A percentile compares a stretch with the other conserved stretches of the same genome.
phyloP scores from a whole-genome alignment of 2,329 filamentous ascomycete genomes.

The Dichotomopilus funicola region DNA sequence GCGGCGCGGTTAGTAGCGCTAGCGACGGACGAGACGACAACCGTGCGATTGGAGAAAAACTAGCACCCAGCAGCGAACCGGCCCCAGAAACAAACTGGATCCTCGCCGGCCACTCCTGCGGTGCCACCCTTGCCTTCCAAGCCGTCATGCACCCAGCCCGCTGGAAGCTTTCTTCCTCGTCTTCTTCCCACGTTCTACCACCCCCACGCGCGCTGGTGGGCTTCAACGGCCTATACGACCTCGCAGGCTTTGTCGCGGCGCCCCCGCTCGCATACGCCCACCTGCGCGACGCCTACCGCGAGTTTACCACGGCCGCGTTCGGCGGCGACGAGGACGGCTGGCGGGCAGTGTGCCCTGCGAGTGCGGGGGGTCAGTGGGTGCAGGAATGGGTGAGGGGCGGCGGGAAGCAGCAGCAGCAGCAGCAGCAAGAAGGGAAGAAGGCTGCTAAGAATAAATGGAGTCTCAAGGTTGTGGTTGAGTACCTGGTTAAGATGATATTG shows the following conservation, averaged over 20 bases:
- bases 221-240: constrained; percentile 24
- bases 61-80: neutral
- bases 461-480: too few relatives aligned
- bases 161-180: constrained; percentile 15
- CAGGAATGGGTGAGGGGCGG: constrained; percentile 26
- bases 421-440: constrained; percentile 21
- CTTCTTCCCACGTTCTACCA: too few relatives aligned
- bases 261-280: constrained; percentile 25
- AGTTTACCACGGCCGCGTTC: constrained; percentile 56
- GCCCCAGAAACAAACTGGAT: constrained; percentile 36
- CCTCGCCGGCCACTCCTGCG: constrained; percentile 56
- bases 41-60: neutral
- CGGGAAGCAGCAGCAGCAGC: neutral
- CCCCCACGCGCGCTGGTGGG: constrained; percentile 17
- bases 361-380: constrained; percentile 36
- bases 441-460: too few relatives aligned
- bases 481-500: too few relatives aligned
- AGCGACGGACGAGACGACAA: neutral
- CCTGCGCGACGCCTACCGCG: constrained; percentile 43
- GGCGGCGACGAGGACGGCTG: constrained; percentile 41
- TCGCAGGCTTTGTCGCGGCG: constrained; percentile 23
- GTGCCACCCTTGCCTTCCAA: constrained; percentile 59
- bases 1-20: neutral
- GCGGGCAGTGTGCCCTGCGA: constrained; percentile 50
- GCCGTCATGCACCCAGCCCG: constrained; percentile 40